Evolutionary conservation across 805 yeast genomes (phyloP).

Genomic region (Kodamaea hsintzibuensis): DNA sequence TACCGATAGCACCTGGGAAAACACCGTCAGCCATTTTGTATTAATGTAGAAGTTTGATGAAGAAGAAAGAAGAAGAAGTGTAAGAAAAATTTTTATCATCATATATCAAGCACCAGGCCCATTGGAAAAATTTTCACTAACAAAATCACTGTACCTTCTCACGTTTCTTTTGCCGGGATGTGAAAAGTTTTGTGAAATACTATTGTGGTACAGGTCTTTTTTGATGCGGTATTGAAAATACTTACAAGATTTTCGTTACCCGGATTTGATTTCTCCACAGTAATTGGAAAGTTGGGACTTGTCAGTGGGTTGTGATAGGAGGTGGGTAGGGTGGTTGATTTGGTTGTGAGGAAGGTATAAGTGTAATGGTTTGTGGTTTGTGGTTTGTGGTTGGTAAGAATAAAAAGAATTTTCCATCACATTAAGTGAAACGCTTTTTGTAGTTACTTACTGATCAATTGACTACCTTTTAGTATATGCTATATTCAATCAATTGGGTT

Average conservation of each 20-base stretch:
- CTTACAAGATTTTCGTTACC: background rate
- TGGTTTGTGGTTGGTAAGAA: too few species aligned
- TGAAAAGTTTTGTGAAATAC: background rate
- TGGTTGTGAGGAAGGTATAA: background rate
- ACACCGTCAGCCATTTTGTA: constrained; percentile 92
- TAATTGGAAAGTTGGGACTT: too few species aligned
- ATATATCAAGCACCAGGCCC: constrained; percentile 1
- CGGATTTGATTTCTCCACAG: background rate
- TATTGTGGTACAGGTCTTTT: background rate
- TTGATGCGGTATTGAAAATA: background rate
- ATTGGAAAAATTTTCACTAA: constrained; percentile 18
- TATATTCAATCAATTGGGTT: background rate
- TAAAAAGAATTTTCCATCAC: too few species aligned
- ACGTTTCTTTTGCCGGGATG: background rate
- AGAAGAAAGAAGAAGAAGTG: constrained; percentile 9
- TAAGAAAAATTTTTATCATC: constrained; percentile 11
- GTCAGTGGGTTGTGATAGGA: too few species aligned
- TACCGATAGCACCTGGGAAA: constrained; percentile 84
- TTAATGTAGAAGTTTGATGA: constrained; percentile 11
- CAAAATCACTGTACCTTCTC: constrained; percentile 3
- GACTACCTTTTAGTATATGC: too few species aligned
- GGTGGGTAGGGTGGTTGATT: too few species aligned
- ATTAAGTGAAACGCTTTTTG: too few species aligned
- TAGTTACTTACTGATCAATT: too few species aligned
- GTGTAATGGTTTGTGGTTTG: too few species aligned